These are phyloP conservation scores for Ophiostoma australiae DNA, from an alignment of 2,329 filamentous ascomycete species.

Conservation along the genomic window DNA sequence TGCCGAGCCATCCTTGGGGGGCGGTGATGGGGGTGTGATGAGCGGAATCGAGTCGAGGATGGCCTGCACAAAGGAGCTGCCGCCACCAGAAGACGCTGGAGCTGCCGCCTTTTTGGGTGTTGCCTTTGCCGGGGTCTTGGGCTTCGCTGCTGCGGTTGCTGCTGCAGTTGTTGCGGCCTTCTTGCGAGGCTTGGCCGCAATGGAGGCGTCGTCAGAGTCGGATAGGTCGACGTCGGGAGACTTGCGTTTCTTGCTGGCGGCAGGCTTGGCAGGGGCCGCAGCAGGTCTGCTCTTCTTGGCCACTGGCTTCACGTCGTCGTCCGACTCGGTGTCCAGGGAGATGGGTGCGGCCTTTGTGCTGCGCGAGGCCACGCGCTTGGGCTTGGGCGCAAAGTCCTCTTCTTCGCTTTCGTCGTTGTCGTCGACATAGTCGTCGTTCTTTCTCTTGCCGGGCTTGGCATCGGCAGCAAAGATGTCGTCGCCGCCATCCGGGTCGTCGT, in stretches of 20 bases:
- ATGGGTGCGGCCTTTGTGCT: conserved; percentile 36
- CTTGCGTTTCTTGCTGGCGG: conserved; percentile 51
- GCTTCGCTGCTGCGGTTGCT: conserved; percentile 33
- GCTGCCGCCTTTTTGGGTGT: conserved; percentile 22
- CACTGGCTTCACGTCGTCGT: conserved; percentile 33
- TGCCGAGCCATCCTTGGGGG: conserved; percentile 58
- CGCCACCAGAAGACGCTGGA: conserved; percentile 40
- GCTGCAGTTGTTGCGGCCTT: conserved; percentile 46
- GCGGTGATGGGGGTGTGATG: conserved; percentile 77
- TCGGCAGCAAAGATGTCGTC: conserved; percentile 81
- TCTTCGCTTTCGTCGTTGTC: conserved; percentile 57
- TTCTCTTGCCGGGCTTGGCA: conserved; percentile 59
- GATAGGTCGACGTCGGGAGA: conserved; percentile 51
- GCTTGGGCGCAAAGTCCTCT: conserved; percentile 58
- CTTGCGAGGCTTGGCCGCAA: conserved; percentile 49
- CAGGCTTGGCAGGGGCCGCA: conserved; percentile 12
- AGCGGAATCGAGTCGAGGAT: conserved; percentile 86
- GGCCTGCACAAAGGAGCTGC: conserved; percentile 63
- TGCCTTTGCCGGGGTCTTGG: conserved; percentile 50
- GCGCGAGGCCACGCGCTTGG: conserved; percentile 52
- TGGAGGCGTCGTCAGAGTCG: conserved; percentile 49
- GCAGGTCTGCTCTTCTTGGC: conserved; percentile 34
- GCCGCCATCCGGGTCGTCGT: conserved; percentile 66
- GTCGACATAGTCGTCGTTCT: conserved; percentile 69
- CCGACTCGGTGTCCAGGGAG: conserved; percentile 33